Conservation (phyloP, 2,329 filamentous ascomycete species). For the Penicillium rolfsii region DNA sequence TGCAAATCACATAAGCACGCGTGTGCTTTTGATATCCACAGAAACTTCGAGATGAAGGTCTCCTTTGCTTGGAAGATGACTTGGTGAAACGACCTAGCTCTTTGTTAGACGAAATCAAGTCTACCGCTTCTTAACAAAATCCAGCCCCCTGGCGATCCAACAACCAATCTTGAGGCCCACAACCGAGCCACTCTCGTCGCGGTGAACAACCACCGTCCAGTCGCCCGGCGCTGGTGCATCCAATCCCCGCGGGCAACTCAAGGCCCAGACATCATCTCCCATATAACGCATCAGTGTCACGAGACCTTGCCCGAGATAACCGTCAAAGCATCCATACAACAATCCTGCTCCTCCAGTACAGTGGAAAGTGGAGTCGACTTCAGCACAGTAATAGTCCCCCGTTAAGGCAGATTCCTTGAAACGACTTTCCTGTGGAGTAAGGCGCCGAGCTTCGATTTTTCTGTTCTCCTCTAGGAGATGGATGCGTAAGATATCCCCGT, state of each 20-base stretch:
- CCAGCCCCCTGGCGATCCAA: slow-evolving; percentile 44
- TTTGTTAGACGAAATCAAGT: no score
- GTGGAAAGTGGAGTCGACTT: slow-evolving; percentile 44
- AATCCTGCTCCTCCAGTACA: slow-evolving; percentile 40
- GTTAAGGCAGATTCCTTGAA: slow-evolving; percentile 16
- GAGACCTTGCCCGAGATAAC: slow-evolving; percentile 47
- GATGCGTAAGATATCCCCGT: slow-evolving; percentile 36
- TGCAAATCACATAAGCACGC: no score
- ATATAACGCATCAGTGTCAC: slow-evolving; percentile 44
- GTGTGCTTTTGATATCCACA: no score
- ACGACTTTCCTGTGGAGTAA: slow-evolving; percentile 17
- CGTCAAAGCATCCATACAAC: slow-evolving; percentile 50
- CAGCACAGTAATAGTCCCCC: slow-evolving; percentile 43
- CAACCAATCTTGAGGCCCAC: slow-evolving; percentile 43
- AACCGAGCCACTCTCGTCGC: slow-evolving; percentile 30
- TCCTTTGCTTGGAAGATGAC: no score
- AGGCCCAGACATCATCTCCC: slow-evolving; percentile 45
- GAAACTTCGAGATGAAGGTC: no score
- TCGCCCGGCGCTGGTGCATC: slow-evolving; percentile 49
- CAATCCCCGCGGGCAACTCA: slow-evolving; percentile 46
- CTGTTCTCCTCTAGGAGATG: slow-evolving; percentile 37
- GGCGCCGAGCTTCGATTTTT: slow-evolving; percentile 28
- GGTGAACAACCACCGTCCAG: slow-evolving; percentile 48
- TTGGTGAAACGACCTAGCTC: no score
- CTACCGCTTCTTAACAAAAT: slow-evolving; percentile 18